These are phyloP conservation scores for Oxytropis ochrocephala DNA, from an alignment of 306 rosid species.

Conservation along the genomic window DNA sequence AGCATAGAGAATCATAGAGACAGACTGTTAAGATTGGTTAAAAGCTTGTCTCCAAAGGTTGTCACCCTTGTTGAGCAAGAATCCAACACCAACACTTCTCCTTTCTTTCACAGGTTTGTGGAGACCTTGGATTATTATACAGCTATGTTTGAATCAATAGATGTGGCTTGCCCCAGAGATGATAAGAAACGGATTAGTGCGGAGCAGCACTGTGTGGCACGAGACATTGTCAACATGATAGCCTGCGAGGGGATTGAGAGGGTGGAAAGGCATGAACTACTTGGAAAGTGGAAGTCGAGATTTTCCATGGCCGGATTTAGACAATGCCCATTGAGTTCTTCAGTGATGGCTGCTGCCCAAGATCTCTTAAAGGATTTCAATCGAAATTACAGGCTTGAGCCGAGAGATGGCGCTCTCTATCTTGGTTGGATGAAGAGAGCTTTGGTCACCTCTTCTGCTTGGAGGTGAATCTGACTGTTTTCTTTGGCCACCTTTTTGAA, in stretches of 20 bases:
- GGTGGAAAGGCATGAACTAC: slow-evolving; percentile 79
- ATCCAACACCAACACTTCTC: slow-evolving; percentile 85
- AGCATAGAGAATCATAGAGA: slow-evolving; percentile 77
- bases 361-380: slow-evolving; percentile 41
- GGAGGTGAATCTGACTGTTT: slow-evolving; percentile 42
- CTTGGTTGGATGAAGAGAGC: slow-evolving; percentile 66
- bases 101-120: slow-evolving; percentile 50
- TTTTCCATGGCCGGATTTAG: slow-evolving; percentile 71
- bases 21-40: slow-evolving; percentile 62
- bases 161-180: slow-evolving; percentile 40
- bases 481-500: background rate
- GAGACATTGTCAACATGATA: slow-evolving; percentile 90
- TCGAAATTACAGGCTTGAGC: slow-evolving; percentile 43
- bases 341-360: slow-evolving; percentile 30
- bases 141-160: slow-evolving; percentile 88
- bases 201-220: slow-evolving; percentile 78
- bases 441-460: slow-evolving; percentile 69
- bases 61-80: slow-evolving; percentile 85
- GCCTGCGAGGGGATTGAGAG: slow-evolving; percentile 86
- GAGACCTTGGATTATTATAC: slow-evolving; percentile 68
- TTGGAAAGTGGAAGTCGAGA: slow-evolving; percentile 72
- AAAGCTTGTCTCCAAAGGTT: slow-evolving; percentile 74
- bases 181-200: slow-evolving; percentile 60
- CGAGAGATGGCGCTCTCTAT: slow-evolving; percentile 46
- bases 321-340: slow-evolving; percentile 42